Evolutionary conservation across 306 rosid genomes (phyloP).

Genomic region (Ammopiptanthus mongolicus): DNA sequence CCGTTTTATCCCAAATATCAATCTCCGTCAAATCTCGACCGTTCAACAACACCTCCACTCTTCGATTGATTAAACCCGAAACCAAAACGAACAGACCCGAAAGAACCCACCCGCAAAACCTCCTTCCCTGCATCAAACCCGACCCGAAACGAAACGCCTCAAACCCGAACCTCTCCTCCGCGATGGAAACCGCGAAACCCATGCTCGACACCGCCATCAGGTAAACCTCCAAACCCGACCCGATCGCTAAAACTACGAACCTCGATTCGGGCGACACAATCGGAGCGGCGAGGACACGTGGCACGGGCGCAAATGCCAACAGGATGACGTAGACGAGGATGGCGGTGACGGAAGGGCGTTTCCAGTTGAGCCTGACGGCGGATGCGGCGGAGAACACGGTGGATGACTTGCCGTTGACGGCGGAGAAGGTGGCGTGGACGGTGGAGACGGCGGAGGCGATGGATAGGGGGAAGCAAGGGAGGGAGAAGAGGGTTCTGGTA

Average conservation of each 20-base stretch:
- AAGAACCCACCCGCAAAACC: constrained; percentile 49
- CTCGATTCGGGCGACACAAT: background rate
- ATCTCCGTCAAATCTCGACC: constrained; percentile 20
- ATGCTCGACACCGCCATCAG: constrained; percentile 55
- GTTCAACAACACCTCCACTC: constrained; percentile 37
- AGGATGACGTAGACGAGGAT: constrained; percentile 41
- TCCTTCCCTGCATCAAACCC: constrained; percentile 42
- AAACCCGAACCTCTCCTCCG: constrained; percentile 55
- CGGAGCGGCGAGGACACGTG: constrained; percentile 9
- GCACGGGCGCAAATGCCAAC: constrained; percentile 38
- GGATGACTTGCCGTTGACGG: constrained; percentile 23
- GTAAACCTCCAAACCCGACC: constrained; percentile 42
- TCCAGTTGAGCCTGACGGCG: constrained; percentile 37
- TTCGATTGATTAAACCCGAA: constrained; percentile 37
- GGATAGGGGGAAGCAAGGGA: constrained; percentile 46
- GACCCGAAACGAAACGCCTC: constrained; percentile 55
- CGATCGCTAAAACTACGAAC: constrained; percentile 11
- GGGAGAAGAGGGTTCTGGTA: constrained; percentile 34
- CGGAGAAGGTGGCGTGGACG: constrained; percentile 29
- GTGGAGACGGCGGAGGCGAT: constrained; percentile 47
- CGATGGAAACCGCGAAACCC: constrained; percentile 50
- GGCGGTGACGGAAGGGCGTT: constrained; percentile 44
- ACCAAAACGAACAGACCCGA: constrained; percentile 40
- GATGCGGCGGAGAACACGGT: constrained; percentile 10
- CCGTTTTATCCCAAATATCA: constrained; percentile 25